Evolutionary conservation across 768 basidiomycete genomes (phyloP).

Genomic region (Kwoniella sp.): DNA sequence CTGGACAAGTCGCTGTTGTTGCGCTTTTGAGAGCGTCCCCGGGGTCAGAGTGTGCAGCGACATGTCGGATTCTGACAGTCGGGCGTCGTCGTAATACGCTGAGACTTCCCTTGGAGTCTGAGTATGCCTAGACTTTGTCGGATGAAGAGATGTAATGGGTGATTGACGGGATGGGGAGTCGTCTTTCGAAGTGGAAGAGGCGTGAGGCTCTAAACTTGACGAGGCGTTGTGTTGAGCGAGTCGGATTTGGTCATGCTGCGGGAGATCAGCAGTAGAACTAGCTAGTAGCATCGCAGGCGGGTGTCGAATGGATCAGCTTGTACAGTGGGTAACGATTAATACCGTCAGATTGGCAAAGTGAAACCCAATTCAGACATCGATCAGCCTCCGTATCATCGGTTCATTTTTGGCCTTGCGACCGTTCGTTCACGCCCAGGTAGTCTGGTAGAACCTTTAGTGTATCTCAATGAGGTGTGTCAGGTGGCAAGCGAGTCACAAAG

Average conservation of each 20-base stretch:
- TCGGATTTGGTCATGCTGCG: neutral
- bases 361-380: neutral
- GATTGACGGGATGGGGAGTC: too few species aligned
- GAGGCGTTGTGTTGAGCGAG: too few species aligned
- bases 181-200: too few species aligned
- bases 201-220: too few species aligned
- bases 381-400: neutral
- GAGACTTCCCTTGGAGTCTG: neutral
- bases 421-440: too few species aligned
- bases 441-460: too few species aligned
- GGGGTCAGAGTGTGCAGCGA: conserved; percentile 16
- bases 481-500: neutral
- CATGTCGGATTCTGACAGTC: conserved; percentile 10
- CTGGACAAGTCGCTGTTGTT: conserved; percentile 15
- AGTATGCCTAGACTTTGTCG: neutral
- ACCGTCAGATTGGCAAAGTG: neutral
- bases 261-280: neutral
- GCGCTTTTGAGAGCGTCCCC: conserved; percentile 12
- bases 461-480: too few species aligned
- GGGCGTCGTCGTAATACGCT: neutral
- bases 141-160: neutral
- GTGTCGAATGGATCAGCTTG: too few species aligned
- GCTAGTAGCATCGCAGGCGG: neutral
- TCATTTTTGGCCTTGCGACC: too few species aligned
- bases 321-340: too few species aligned